These are phyloP conservation scores for Dactylorhiza incarnata DNA, from an alignment of 106 monocot genomes.

Conservation along the genomic window DNA sequence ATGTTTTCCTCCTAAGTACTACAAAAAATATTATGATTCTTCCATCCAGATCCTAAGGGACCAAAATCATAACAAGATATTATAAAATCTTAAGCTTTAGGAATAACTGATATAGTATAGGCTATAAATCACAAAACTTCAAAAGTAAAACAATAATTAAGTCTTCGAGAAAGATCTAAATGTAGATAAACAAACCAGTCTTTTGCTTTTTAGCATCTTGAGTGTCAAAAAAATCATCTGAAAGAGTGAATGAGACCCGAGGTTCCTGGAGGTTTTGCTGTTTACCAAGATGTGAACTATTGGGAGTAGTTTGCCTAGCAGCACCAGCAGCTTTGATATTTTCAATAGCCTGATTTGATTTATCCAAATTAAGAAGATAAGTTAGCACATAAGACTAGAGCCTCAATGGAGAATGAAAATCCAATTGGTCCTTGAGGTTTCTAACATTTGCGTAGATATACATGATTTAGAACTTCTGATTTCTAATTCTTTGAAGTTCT, in stretches of 20 bases:
- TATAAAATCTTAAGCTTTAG: neutral
- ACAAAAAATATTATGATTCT: neutral
- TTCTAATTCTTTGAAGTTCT: neutral
- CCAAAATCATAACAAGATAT: neutral
- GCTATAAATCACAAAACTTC: neutral
- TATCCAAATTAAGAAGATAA: neutral
- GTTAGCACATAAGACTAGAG: neutral
- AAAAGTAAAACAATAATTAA: neutral
- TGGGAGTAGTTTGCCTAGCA: conserved; percentile 22
- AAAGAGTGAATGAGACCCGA: conserved; percentile 39
- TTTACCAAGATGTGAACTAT: conserved; percentile 26
- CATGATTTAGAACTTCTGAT: neutral
- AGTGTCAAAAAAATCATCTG: conserved; percentile 66
- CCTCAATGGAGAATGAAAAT: neutral
- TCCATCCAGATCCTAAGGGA: neutral
- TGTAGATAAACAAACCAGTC: conserved; percentile 30
- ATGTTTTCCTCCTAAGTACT: neutral
- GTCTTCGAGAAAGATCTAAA: neutral
- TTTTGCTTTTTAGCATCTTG: conserved; percentile 50
- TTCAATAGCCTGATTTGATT: conserved; percentile 66
- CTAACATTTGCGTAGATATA: neutral
- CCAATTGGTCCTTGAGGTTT: neutral
- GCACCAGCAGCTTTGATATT: conserved; percentile 57
- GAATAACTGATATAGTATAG: neutral
- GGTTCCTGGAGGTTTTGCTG: conserved; percentile 22